Evolutionary conservation across 164 flowering plant genomes (phyloP).

Genomic region (Kingdonia uniflora): DNA sequence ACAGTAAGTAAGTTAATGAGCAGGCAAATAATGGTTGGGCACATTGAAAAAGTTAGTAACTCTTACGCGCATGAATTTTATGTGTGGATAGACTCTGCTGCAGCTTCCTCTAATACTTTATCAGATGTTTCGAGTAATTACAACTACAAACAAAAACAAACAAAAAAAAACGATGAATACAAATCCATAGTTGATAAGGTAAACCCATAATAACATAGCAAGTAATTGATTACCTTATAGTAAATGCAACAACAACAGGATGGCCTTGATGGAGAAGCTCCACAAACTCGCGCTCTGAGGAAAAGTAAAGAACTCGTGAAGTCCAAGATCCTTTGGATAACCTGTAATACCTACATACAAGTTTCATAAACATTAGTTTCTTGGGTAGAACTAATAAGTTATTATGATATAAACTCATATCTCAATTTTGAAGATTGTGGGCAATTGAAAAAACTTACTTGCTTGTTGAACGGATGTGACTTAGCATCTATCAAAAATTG

Average conservation of each 20-base stretch:
- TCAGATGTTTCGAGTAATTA: slow-evolving; percentile 13
- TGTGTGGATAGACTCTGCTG: slow-evolving; percentile 68
- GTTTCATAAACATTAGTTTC: too few species aligned
- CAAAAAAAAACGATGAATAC: neutral
- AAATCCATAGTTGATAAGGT: too few species aligned
- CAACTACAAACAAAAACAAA: neutral
- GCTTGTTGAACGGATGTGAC: too few species aligned
- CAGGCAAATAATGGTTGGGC: neutral
- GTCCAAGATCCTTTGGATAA: slow-evolving; percentile 88
- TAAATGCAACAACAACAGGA: slow-evolving; percentile 86
- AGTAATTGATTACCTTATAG: slow-evolving; percentile 43
- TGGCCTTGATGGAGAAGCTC: slow-evolving; percentile 77
- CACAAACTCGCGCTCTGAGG: slow-evolving; percentile 89
- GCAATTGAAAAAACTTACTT: too few species aligned
- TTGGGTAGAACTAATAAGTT: too few species aligned
- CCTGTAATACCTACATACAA: slow-evolving; percentile 84
- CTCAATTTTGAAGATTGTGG: too few species aligned
- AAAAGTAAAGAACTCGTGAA: slow-evolving; percentile 66
- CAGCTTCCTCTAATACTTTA: slow-evolving; percentile 78
- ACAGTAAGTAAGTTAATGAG: neutral
- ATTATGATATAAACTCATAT: too few species aligned
- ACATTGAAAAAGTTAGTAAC: neutral
- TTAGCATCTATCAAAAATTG: too few species aligned
- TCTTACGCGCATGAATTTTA: slow-evolving; percentile 79
- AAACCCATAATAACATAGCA: too few species aligned